Base-by-base conservation (phyloP, 2,329 filamentous ascomycete genomes). In the Venturiaceae sp. region DNA sequence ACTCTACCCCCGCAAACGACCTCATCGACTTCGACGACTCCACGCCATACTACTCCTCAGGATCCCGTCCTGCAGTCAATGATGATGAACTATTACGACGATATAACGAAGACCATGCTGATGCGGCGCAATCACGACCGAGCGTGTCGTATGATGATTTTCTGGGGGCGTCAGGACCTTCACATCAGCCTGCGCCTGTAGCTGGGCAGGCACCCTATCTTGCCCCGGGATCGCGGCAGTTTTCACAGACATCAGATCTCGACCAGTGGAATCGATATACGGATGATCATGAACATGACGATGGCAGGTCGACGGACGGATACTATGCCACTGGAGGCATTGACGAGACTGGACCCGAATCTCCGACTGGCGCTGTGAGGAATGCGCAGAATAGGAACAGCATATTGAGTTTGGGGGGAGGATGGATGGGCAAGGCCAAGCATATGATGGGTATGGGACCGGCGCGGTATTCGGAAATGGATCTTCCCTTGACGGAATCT, bases 101-200 rank as follows among this genome's bases (percentile, higher is more conserved):
- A 63, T 92, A 90, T 74, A 82, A 87, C 67, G 84, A 87, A 68
- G 80, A 88, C 67, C 79, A 83, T 63, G 77, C 80, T 62, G 83
- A 88, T 63, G 74, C 84, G 65, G 76, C 80, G 52, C 81, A 82
- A 62, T 75, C 84, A 59, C 87, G 92, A 64, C 89, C 91, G 56
- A 96, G 92, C 28, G 85, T 92, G 56, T 95, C 91, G 60, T 96
- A 96, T 74, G 92, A 96, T 78, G 88, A 94, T 67, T 97, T 96
- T 71, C 86, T 97, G 62, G 92, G 92, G 63, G 84, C 79, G 54
- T 76, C 77, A 63, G 44, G 44, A 16, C n/a, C n/a, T n/a, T n/a
- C n/a, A n/a, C n/a, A n/a, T 16, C 44, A 30, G 44, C 44, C 44
- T 53, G 23, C 34, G 34, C 52, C 30, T 37, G 3, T 30, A 53